Evolutionary conservation across 345 rosid genomes (phyloP).

Genomic region (Lagerstroemia speciosa): DNA sequence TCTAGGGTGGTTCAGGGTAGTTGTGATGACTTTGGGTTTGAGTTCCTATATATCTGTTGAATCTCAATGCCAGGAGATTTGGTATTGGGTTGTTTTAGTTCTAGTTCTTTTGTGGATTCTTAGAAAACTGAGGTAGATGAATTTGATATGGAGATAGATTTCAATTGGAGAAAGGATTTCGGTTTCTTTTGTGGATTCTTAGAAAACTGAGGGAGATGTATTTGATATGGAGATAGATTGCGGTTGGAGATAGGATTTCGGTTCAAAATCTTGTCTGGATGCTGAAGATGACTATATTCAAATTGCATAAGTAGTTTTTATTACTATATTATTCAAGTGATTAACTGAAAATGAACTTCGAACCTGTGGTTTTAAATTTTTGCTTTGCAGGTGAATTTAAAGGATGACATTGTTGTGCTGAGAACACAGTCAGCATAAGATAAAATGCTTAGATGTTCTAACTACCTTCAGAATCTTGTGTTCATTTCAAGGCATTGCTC

Average conservation of each 20-base stretch:
- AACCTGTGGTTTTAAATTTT: neutral
- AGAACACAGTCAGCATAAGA: neutral
- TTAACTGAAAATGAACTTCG: neutral
- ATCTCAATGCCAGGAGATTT: neutral
- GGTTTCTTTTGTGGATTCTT: too few relatives aligned
- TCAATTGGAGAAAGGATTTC: too few relatives aligned
- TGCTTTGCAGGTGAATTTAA: neutral
- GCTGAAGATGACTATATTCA: neutral
- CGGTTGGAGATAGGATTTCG: neutral
- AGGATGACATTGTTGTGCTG: neutral
- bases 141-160: neutral
- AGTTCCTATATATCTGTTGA: neutral
- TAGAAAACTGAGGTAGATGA: neutral
- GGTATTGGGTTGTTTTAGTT: neutral
- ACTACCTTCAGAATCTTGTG: too few relatives aligned
- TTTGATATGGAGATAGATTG: too few relatives aligned
- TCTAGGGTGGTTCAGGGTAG: too few relatives aligned
- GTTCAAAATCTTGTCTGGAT: neutral
- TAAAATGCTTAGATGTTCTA: neutral
- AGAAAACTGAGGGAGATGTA: too few relatives aligned
- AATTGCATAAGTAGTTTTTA: neutral
- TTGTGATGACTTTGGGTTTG: too few relatives aligned
- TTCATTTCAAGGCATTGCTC: neutral
- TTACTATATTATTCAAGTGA: neutral
- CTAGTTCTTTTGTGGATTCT: neutral